Conservation (phyloP, 164 flowering plant species). For the Aristolochia contorta region DNA sequence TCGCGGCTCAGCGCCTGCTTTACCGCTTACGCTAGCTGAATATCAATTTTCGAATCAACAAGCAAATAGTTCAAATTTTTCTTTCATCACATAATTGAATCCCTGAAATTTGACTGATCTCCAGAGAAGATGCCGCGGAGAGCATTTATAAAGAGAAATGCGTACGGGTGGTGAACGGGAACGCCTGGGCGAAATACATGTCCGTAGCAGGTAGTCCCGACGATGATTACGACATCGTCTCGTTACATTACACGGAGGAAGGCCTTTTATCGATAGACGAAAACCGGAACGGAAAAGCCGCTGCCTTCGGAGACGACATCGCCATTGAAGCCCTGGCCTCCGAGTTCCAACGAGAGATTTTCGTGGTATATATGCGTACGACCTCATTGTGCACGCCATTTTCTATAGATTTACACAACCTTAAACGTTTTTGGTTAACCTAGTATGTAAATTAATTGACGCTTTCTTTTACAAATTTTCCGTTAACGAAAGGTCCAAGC, state of each 20-base stretch:
- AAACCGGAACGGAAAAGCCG: slow-evolving; percentile 15
- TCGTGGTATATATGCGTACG: slow-evolving; percentile 11
- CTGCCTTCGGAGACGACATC: slow-evolving; percentile 18
- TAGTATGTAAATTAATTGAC: too few relatives aligned
- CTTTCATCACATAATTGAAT: neutral
- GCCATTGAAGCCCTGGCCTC: slow-evolving; percentile 16
- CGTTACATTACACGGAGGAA: slow-evolving; percentile 13
- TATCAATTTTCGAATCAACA: too few relatives aligned
- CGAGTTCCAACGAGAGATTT: slow-evolving; percentile 11
- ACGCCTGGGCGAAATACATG: slow-evolving; percentile 17
- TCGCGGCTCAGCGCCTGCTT: neutral
- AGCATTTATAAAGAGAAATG: slow-evolving; percentile 13
- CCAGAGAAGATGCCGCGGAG: slow-evolving; percentile 15
- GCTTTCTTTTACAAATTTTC: neutral
- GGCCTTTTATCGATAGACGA: slow-evolving; percentile 15
- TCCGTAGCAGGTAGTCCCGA: slow-evolving; percentile 5
- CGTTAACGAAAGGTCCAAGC: slow-evolving; percentile 51
- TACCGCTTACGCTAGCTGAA: too few relatives aligned
- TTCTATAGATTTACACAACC: too few relatives aligned
- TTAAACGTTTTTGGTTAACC: too few relatives aligned
- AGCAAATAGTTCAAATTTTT: too few relatives aligned
- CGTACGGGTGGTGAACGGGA: slow-evolving; percentile 10
- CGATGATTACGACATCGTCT: slow-evolving; percentile 14
- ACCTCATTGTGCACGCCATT: too few relatives aligned
- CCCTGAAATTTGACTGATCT: neutral